phyloP scores from a whole-genome alignment of 176 grass and related monocot genomes.

The Sorghum bicolor region Sorghum_bicolor_NCBIv3 NC_012874.2:64735001-64735500 shows the following conservation, averaged over 20 bases:
- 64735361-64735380: background rate
- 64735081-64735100: background rate
- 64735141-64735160: background rate
- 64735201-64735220: too few relatives aligned
- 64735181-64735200: too few relatives aligned
- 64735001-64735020: background rate
- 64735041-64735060: background rate
- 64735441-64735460: background rate
- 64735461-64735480: background rate
- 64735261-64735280: too few relatives aligned
- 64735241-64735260: too few relatives aligned
- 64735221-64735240: too few relatives aligned
- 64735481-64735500: conserved; percentile 62
- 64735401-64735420: background rate
- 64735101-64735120: background rate
- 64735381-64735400: too few relatives aligned
- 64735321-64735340: too few relatives aligned
- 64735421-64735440: background rate
- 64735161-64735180: background rate
- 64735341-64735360: too few relatives aligned
- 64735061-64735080: background rate
- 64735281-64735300: too few relatives aligned
- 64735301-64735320: too few relatives aligned
- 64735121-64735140: background rate
- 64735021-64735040: background rate